Evolutionary conservation across 163 green algal species (phyloP), one percentile per base, ranked within the genome.

Genomic region (Coccomyxa subellipsoidea): DNA sequence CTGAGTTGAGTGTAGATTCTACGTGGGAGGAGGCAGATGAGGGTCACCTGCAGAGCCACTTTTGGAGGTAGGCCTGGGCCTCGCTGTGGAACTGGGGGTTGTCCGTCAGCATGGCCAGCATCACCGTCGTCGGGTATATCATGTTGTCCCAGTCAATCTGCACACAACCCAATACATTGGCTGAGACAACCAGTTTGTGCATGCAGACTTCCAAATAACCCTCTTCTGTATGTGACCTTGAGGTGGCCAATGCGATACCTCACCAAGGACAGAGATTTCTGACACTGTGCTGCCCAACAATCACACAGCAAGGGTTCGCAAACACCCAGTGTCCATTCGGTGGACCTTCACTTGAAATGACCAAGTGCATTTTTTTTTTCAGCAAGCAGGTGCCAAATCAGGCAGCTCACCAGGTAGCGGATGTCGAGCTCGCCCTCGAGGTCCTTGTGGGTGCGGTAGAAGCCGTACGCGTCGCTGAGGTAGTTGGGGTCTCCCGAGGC

Each of bases 61-160:
- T 85, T 6, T 77, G 54, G 25, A 93, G 83, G 77, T 87, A 92
- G 4, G 69, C 25, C 85, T 92, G 78, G 29, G 77, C 53, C 54
- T 85, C 76, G 40, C 83, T 72, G 37, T 84, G 77, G 85, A 91
- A 93, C 40, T 85, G 86, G n/a, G 15, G 69, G 32, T 85, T 69
- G 38, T 85, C 87, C 8, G 88, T 93, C 78, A 90, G 76, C 78
- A 91, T 81, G 21, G 90, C 88, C 83, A 93, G 79, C 54, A 93
- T 85, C 31, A 93, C 38, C 53, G 87, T 90, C 72, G 84, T n/a
- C 5, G 90, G 83, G 80, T 82, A 93, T 81, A 88, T 92, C 34
- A 92, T 84, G 78, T 93, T 89, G 83, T 93, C 87, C 90, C 90
- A 93, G 83, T 93, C 73, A 27, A 80, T 69, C 66, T 59, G 38